Percentiles rank a stretch among this genome's conserved stretches.
Conservation (phyloP, 441 rosid genomes). For the Mallotus japonicus region DNA sequence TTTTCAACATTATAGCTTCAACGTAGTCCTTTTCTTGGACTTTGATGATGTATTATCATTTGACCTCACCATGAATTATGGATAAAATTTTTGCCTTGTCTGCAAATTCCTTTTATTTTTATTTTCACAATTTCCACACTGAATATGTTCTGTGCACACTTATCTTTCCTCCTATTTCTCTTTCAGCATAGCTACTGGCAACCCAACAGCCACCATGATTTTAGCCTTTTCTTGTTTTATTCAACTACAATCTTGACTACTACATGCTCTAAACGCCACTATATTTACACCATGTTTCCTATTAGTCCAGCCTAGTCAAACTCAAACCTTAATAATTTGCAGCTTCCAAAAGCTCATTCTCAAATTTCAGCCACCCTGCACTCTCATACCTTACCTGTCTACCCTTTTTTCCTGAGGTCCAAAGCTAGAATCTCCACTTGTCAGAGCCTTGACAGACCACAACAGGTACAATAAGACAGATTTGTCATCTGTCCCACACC, state of each 20-base stretch:
- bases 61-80: neutral
- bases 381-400: neutral
- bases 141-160: neutral
- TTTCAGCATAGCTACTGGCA: neutral
- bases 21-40: neutral
- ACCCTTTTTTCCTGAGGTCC: neutral
- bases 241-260: neutral
- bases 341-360: neutral
- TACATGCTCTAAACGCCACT: neutral
- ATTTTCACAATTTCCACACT: neutral
- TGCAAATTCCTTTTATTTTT: neutral
- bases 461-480: neutral
- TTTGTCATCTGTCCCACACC: neutral
- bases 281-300: neutral
- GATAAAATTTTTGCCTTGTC: neutral
- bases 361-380: neutral
- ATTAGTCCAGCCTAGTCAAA: neutral
- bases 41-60: neutral
- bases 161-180: neutral
- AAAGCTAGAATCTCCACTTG: neutral
- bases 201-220: neutral
- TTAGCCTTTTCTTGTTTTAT: neutral
- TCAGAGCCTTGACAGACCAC: neutral
- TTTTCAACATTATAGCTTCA: neutral
- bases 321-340: neutral